phyloP scores from a whole-genome alignment of 164 flowering plant genomes.

The Houttuynia cordata region DNA sequence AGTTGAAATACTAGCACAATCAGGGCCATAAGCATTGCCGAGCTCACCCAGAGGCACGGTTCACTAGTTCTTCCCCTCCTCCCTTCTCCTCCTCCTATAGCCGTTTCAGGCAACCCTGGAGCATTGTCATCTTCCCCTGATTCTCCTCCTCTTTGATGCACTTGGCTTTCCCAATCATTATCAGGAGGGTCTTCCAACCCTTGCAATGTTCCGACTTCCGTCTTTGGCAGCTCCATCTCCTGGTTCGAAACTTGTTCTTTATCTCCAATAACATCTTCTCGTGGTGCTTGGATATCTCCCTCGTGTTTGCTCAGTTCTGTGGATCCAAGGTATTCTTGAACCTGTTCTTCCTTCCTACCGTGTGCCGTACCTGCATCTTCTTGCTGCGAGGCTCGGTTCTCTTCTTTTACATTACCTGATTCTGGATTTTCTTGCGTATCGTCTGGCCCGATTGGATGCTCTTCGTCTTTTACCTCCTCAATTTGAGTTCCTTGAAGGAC shows the following conservation, averaged over 20 bases:
- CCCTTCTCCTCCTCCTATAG: neutral
- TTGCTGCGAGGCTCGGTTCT: neutral
- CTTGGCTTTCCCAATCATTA: no score
- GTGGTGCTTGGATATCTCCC: no score
- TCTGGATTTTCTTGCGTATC: neutral
- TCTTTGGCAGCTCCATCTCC: no score
- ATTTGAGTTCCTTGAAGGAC: constrained; percentile 18
- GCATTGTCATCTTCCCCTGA: neutral
- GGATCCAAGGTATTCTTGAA: no score
- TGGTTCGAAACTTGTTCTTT: no score
- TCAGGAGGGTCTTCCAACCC: no score
- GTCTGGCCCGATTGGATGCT: neutral
- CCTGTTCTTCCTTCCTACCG: neutral
- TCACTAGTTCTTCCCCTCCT: neutral
- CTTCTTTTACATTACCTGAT: neutral
- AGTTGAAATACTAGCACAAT: neutral
- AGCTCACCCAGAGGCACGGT: neutral
- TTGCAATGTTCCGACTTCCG: no score
- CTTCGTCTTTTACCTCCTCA: constrained; percentile 33
- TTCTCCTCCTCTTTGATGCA: neutral
- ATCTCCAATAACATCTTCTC: no score
- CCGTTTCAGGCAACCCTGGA: neutral
- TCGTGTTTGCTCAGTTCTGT: no score
- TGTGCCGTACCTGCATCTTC: neutral
- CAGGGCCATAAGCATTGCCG: neutral